Evolutionary conservation across 176 grass and related monocot genomes (phyloP).

Genomic region (Coix lacrymajobi): DNA sequence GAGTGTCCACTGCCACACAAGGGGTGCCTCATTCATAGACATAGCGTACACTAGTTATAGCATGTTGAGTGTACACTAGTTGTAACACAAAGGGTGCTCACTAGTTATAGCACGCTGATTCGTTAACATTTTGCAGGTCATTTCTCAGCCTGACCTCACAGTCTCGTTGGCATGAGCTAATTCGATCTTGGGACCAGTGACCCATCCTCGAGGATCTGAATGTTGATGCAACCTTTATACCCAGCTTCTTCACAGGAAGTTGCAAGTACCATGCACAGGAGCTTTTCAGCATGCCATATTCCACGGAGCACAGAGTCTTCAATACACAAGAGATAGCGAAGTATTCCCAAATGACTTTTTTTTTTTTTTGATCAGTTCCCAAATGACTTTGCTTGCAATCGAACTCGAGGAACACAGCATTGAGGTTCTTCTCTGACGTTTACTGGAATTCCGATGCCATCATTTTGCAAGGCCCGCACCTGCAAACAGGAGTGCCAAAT

Average conservation of each 20-base stretch:
- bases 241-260: conserved; percentile 81
- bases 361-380: too few relatives aligned
- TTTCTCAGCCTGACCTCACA: conserved; percentile 59
- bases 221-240: conserved; percentile 77
- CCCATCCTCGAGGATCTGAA: conserved; percentile 85
- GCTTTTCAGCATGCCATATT: conserved; percentile 2
- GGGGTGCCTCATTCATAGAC: conserved; percentile 20
- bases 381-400: conserved; percentile 77
- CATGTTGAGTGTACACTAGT: conserved; percentile 21
- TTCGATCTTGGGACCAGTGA: conserved; percentile 71
- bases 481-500: conserved; percentile 20
- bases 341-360: conserved; percentile 36
- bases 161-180: conserved; percentile 51
- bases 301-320: neutral
- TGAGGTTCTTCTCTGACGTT: conserved; percentile 78
- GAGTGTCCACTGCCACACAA: conserved; percentile 26
- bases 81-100: neutral
- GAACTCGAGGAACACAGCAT: conserved; percentile 81
- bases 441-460: conserved; percentile 75
- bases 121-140: conserved; percentile 13
- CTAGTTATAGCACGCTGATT: conserved; percentile 18
- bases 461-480: conserved; percentile 91
- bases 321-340: neutral
- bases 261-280: conserved; percentile 28
- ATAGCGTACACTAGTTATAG: conserved; percentile 26